Evolutionary conservation across 164 flowering plant genomes (phyloP), one percentile per base, ranked within the genome.

Genomic region (Tetracentron sinense): DNA sequence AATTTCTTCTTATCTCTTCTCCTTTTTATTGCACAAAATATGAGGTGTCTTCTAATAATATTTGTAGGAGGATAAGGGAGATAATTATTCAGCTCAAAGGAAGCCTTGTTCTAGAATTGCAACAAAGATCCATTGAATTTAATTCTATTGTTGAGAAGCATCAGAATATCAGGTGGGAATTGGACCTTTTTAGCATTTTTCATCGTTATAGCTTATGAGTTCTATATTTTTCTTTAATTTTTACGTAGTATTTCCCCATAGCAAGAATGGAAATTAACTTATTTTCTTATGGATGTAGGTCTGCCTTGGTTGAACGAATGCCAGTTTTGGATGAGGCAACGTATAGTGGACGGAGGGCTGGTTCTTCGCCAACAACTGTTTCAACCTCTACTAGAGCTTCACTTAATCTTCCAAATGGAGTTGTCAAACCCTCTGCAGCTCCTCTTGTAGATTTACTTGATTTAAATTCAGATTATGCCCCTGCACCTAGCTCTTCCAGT

Each of bases 291-390:
- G 16, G 17, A 58, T 78, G 63, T 81, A 95, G 99, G 77, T 74
- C 92, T 71, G 67, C 82, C 6, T 78, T 95, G 77, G 81, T 92
- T 61, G 99, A 95, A 77, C 81, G 92, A 66, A 95, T 95, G 97
- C 97, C 97, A n/a, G 96, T 88, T 69, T 80, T 92, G 58, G 99
- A 95, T 76, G 99, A 95, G 77, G 83, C 97, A 69, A 80, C 91
- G 56, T 87, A 83, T 66, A 80, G 78, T 71, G 88, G 85, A 70
- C 88, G 81, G 72, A 89, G 79, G 67, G 81, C 90, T 61, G 92
- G 92, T 55, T 83, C 96, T 69, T 69, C 85, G 46, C 85, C 81
- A 7, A 56, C 89, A 61, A 57, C 86, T 38, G 75, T 68, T 69
- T 79, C 96, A 48, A 73, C 83, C 50, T 75, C 92, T 14, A 69